These are phyloP conservation scores for Trifolium fragiferum DNA, from an alignment of 306 rosid genomes.

Conservation along the genomic window DNA sequence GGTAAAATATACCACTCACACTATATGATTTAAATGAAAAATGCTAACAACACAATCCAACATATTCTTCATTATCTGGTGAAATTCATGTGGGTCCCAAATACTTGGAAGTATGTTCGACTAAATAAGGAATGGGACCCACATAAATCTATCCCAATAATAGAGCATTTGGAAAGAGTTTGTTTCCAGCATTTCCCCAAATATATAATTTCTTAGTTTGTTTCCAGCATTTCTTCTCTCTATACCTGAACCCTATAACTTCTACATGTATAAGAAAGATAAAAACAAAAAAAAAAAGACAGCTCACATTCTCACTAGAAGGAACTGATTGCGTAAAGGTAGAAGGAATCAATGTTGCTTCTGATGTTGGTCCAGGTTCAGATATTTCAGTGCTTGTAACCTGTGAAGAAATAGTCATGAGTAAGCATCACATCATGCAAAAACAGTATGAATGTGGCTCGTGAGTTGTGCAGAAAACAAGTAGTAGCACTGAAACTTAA, in stretches of 20 bases:
- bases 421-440: slow-evolving; percentile 2
- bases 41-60: not conserved
- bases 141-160: not conserved
- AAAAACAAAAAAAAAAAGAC: slow-evolving; percentile 26
- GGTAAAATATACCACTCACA: slow-evolving; percentile 6
- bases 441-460: slow-evolving; percentile 38
- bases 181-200: not conserved
- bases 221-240: not conserved
- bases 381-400: slow-evolving; percentile 54
- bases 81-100: not conserved
- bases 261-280: slow-evolving; percentile 4
- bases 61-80: not conserved
- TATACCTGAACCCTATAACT: slow-evolving; percentile 14
- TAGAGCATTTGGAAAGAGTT: not conserved
- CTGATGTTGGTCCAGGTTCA: slow-evolving; percentile 57
- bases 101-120: not conserved
- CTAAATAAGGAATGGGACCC: not conserved
- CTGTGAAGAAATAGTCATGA: slow-evolving; percentile 51
- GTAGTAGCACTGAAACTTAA: slow-evolving; percentile 30
- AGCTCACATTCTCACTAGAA: slow-evolving; percentile 60
- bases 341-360: slow-evolving; percentile 52
- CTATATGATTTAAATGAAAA: not conserved
- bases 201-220: slow-evolving; percentile 3
- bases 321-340: slow-evolving; percentile 48
- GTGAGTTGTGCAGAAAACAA: slow-evolving; percentile 33